Percentiles rank a stretch among this genome's conserved stretches.
Evolutionary conservation across 2,329 filamentous ascomycete genomes (phyloP).

Genomic region (Monosporascus cannonballus): DNA sequence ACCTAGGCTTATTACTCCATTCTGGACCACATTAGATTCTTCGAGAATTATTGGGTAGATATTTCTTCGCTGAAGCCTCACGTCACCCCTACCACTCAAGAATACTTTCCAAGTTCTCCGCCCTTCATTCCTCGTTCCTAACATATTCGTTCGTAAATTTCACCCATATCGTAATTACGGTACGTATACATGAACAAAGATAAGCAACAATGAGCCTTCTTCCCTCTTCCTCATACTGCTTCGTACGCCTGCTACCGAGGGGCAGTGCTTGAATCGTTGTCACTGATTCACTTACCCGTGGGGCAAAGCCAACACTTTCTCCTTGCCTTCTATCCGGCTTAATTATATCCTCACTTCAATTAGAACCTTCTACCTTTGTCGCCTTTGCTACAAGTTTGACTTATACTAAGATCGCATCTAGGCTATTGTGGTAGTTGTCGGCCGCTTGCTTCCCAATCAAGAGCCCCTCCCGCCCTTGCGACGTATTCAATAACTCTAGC

Average conservation of each 20-base stretch:
- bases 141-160: too few relatives aligned
- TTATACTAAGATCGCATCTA: conserved; percentile 1
- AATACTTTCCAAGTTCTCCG: too few relatives aligned
- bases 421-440: neutral
- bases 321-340: conserved; percentile 2
- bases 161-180: neutral
- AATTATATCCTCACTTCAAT: conserved; percentile 1
- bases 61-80: neutral
- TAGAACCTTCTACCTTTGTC: conserved; percentile 2
- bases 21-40: neutral
- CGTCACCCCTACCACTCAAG: neutral
- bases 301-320: conserved; percentile 17
- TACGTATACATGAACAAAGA: neutral
- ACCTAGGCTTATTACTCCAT: neutral
- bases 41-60: conserved; percentile 1
- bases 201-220: neutral
- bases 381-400: conserved; percentile 1
- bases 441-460: neutral
- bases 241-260: conserved; percentile 1
- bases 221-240: neutral
- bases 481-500: conserved; percentile 1
- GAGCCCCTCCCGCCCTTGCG: neutral
- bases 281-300: conserved; percentile 18
- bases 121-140: too few relatives aligned
- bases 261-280: conserved; percentile 1